Conservation (phyloP, 371 early-diverging fungal genomes). For the Haplosporangium sp. region DNA sequence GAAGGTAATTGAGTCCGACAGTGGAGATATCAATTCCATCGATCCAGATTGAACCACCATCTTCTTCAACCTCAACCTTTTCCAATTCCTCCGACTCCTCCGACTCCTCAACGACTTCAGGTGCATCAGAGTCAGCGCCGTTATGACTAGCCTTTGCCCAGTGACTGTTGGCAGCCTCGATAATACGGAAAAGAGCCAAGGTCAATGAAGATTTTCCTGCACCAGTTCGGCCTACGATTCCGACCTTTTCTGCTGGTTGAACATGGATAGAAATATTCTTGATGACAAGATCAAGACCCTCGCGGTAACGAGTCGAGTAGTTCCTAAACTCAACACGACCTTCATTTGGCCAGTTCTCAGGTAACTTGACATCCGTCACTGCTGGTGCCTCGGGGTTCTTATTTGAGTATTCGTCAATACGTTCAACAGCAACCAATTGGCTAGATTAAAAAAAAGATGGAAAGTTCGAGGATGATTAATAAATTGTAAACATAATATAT, state of each 20-base stretch:
- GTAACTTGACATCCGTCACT: slow-evolving; percentile 46
- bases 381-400: slow-evolving; percentile 72
- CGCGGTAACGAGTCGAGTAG: slow-evolving; percentile 83
- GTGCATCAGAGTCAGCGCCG: slow-evolving; percentile 69
- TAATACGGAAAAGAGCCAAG: slow-evolving; percentile 78
- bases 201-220: slow-evolving; percentile 82
- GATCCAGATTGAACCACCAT: slow-evolving; percentile 56
- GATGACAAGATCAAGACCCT: slow-evolving; percentile 80
- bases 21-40: slow-evolving; percentile 81
- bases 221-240: slow-evolving; percentile 66
- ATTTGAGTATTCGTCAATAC: slow-evolving; percentile 71
- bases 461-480: slow-evolving; percentile 9
- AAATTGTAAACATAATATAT: not conserved
- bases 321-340: slow-evolving; percentile 81
- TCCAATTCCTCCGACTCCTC: slow-evolving; percentile 27
- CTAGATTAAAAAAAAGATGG: slow-evolving; percentile 27
- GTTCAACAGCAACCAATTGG: slow-evolving; percentile 66
- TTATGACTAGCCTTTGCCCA: slow-evolving; percentile 55
- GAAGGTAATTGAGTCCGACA: slow-evolving; percentile 45
- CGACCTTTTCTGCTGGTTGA: slow-evolving; percentile 57
- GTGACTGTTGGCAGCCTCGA: slow-evolving; percentile 67
- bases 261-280: slow-evolving; percentile 59
- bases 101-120: slow-evolving; percentile 60
- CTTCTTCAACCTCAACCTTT: slow-evolving; percentile 36
- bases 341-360: slow-evolving; percentile 71